Percentiles rank a stretch among this genome's conserved stretches.
Evolutionary conservation across 1,139 yeast genomes (phyloP).

Genomic region (Magnusiomyces paraingens): DNA sequence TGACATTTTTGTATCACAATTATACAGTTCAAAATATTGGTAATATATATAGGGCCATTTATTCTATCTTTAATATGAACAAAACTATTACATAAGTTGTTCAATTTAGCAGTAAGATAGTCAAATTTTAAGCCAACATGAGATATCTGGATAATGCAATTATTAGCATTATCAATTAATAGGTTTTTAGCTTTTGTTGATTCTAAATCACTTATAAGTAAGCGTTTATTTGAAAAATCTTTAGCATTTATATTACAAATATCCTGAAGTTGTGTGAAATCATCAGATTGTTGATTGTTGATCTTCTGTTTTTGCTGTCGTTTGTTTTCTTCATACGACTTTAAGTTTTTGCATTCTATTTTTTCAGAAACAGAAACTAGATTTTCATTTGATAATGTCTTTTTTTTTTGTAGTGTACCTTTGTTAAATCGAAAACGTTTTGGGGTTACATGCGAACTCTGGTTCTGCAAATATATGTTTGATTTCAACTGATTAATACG

Average conservation of each 20-base stretch:
- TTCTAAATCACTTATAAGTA: not conserved
- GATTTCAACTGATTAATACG: not conserved
- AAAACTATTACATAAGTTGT: constrained; percentile 2
- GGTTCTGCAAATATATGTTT: not conserved
- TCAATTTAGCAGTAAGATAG: constrained; percentile 9
- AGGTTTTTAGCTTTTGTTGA: not conserved
- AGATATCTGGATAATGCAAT: not conserved
- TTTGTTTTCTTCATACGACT: not conserved
- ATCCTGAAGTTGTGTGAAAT: not conserved
- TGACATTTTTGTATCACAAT: constrained; percentile 10
- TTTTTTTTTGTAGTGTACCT: not conserved
- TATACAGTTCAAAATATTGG: constrained; percentile 1
- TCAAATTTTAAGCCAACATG: not conserved
- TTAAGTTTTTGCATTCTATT: not conserved
- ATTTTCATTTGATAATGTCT: not conserved
- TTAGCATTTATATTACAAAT: not conserved
- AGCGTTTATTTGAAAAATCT: not conserved
- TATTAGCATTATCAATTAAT: not conserved
- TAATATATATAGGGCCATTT: constrained; percentile 14
- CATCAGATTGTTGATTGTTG: too few species aligned
- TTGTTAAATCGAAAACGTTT: not conserved
- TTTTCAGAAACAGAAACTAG: not conserved
- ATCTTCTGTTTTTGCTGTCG: too few species aligned
- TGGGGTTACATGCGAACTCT: not conserved
- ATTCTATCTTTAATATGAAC: constrained; percentile 6